Percentiles rank a stretch among this genome's conserved stretches.
phyloP scores from a whole-genome alignment of 305 asterid species.

The Fraxinus velutina region DNA sequence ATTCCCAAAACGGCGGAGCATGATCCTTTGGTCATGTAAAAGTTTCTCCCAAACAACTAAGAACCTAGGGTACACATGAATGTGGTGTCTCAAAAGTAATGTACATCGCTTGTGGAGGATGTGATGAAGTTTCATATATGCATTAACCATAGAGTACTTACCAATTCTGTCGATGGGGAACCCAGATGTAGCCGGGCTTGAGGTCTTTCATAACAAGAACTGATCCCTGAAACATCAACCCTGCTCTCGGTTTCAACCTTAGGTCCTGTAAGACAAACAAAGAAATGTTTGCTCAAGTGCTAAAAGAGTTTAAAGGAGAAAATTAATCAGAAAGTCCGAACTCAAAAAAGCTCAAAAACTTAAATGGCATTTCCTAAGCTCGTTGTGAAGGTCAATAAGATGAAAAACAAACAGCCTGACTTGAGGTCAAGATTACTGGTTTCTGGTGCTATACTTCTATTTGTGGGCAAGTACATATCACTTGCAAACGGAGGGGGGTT shows the following conservation, averaged over 20 bases:
- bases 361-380: background rate
- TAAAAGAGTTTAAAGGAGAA: background rate
- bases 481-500: background rate
- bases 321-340: background rate
- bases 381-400: background rate
- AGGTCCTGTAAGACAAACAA: conserved; percentile 38
- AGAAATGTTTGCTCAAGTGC: conserved; percentile 9
- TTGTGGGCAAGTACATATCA: background rate
- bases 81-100: background rate
- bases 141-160: conserved; percentile 5
- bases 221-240: conserved; percentile 35
- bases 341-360: background rate
- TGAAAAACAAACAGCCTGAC: background rate
- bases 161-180: conserved; percentile 23
- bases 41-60: background rate
- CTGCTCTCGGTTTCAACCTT: conserved; percentile 31
- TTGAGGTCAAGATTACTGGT: background rate
- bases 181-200: conserved; percentile 25
- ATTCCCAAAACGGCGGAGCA: background rate
- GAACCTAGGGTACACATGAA: background rate
- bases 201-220: conserved; percentile 27
- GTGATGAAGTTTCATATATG: background rate
- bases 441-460: background rate
- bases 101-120: background rate
- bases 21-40: background rate